Evolutionary conservation across 2,329 filamentous ascomycete species (phyloP), one percentile per base, ranked within the genome.

Genomic region (Rhytidhysteron rufulum): DNA sequence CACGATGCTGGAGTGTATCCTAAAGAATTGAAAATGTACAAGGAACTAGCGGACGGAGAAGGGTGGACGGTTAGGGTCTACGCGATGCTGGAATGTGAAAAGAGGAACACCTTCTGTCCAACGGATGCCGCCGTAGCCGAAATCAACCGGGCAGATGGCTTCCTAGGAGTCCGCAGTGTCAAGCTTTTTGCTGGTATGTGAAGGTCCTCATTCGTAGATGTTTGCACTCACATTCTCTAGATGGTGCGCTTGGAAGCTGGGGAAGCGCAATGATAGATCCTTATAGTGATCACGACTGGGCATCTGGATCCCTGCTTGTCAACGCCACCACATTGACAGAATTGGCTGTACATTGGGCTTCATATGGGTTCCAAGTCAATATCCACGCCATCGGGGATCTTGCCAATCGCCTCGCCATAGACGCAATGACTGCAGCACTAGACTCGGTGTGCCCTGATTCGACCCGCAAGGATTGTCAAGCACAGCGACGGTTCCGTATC

Each of bases 361-460:
- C 63, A 2, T 71, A 70, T 25, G 80, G 79, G 10, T 86, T 74
- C 51, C 83, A 86, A 55, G 81, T 86, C 41, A 84, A 83, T 54
- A 83, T 86, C 44, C 83, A 86, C 58, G 83, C 82, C 34, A 86
- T 86, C 42, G 83, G 83, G 7, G 83, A 87, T 58, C 69, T 78
- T 4, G 83, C 83, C 13, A 85, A 85, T 55, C 74, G 82, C 19
- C 69, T 79, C 22, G 80, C 80, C 41, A 65, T 86, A 32, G 75
- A 84, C 49, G 80, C 82, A 7, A 74, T 86, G 37, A 72, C 78
- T 34, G 67, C 70, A 5, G 77, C 79, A 8, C 70, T 85, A 4
- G 60, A 66, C n/a, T 54, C 69, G 16, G 54, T 77, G 15, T 85
- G 82, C 45, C 71, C 74, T 11, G 57, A 55, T 5, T 49, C 49